phyloP scores from a whole-genome alignment of 78 protist species.

The Tieghemostelium lacteum region DNA sequence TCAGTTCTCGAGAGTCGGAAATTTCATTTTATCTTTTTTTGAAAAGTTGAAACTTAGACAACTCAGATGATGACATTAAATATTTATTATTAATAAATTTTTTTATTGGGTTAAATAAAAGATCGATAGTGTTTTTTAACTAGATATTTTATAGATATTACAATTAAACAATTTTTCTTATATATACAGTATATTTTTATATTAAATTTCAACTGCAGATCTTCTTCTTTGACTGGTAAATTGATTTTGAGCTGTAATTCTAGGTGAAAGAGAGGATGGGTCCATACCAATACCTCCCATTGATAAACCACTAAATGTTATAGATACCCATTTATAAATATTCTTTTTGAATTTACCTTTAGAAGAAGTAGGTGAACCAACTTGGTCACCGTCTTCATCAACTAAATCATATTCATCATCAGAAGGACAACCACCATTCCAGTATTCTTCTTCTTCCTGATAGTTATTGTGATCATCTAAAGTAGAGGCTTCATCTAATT shows the following conservation, averaged over 20 bases:
- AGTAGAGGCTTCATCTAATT: background rate
- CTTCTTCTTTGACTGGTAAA: background rate
- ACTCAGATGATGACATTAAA: no score
- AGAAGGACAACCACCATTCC: background rate
- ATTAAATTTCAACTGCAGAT: background rate
- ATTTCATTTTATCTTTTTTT: no score
- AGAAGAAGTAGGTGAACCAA: background rate
- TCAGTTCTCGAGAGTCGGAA: no score
- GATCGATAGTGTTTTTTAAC: no score
- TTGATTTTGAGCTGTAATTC: background rate
- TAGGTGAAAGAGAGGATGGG: background rate
- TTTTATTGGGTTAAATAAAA: no score
- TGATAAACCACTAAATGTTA: conserved; percentile 17
- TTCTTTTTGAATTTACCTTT: conserved; percentile 22
- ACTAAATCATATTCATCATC: conserved; percentile 31
- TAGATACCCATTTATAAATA: conserved; percentile 27
- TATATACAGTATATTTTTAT: no score
- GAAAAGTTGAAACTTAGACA: no score
- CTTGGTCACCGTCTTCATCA: conserved; percentile 50
- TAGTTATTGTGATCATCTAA: background rate
- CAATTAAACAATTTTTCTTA: no score
- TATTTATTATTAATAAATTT: no score
- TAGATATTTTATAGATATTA: no score
- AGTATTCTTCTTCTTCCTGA: background rate
- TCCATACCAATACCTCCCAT: background rate